A percentile compares a stretch with the other conserved stretches of the same genome.
These are phyloP conservation scores for Marasmius sp. DNA, from an alignment of 1,284 basidiomycete species.

Conservation along the genomic window DNA sequence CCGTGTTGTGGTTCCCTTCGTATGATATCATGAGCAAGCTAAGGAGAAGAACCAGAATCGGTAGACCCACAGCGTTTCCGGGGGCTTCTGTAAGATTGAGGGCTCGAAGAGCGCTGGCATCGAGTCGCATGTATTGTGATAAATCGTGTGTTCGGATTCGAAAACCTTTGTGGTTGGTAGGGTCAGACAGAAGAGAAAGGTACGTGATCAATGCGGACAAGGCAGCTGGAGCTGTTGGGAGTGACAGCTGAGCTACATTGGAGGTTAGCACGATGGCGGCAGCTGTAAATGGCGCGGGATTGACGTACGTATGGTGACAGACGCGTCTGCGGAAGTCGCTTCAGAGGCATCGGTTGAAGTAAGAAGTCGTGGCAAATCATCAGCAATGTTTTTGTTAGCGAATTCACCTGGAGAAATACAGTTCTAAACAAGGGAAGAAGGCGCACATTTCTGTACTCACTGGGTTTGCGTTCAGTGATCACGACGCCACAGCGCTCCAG, in stretches of 20 bases:
- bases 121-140: conserved; percentile 93
- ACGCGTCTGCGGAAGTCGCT: conserved; percentile 47
- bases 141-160: conserved; percentile 87
- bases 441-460: conserved; percentile 42
- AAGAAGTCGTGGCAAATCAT: conserved; percentile 83
- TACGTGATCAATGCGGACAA: conserved; percentile 84
- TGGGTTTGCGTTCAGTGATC: conserved; percentile 84
- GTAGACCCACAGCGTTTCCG: conserved; percentile 45
- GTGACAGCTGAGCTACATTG: conserved; percentile 70
- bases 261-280: not conserved
- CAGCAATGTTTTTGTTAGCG: conserved; percentile 75
- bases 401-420: conserved; percentile 70
- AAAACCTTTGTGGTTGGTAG: conserved; percentile 83
- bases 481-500: conserved; percentile 92
- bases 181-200: conserved; percentile 81
- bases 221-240: conserved; percentile 80
- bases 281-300: not conserved
- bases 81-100: conserved; percentile 84
- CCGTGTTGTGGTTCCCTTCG: conserved; percentile 55
- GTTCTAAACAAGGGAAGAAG: not conserved
- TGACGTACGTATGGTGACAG: conserved; percentile 46
- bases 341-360: conserved; percentile 35
- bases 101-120: conserved; percentile 92
- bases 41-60: not conserved
- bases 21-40: not conserved